Evolutionary conservation across 2,329 filamentous ascomycete species (phyloP), one percentile per base, ranked within the genome.

Genomic region (Cladobotryum mycophilum): DNA sequence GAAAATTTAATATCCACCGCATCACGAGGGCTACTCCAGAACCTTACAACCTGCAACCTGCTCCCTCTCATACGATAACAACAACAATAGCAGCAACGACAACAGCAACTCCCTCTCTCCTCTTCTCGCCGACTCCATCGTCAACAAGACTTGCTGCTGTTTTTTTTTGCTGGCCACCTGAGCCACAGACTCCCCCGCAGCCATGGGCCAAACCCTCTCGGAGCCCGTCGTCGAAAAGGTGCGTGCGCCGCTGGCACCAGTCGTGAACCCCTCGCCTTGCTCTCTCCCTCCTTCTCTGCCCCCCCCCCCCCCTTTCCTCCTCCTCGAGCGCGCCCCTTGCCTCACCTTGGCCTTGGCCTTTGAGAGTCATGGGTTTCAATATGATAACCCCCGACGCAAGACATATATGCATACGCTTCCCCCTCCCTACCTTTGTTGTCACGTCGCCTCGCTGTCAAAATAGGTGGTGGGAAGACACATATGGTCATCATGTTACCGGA

Each of bases 141-240:
- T 7, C 25, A 30, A 30, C 25, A 7, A 7, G 25, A 30, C 25
- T 30, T 30, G 41, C 44, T 55, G 44, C n/a, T 47, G 45, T 43
- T 51, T 45, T 35, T 44, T 35, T 41, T 44, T 45, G 53, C 45
- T 48, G 48, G 51, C 49, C 51, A 50, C 47, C 49, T 55, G 52
- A 53, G 45, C 51, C 57, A 58, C 55, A 40, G 55, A 58, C 46
- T 58, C 60, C 56, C 58, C 54, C 58, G 58, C 49, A 65, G 59
- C 58, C 74, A 99, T 99, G 93, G 93, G 93, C 82, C 93, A 99
- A 80, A 99, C 93, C 73, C 85, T 99, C 68, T 97, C 92, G 66
- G 93, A 99, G 80, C 93, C 93, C 66, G 91, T 99, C 67, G 88
- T 96, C 71, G 93, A 97, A 70, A 99, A 99, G 91, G 93, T 99